A percentile compares a stretch with the other conserved stretches of the same genome.
Conservation (phyloP, 2,329 filamentous ascomycete species). For the Beauveria sp. region DNA sequence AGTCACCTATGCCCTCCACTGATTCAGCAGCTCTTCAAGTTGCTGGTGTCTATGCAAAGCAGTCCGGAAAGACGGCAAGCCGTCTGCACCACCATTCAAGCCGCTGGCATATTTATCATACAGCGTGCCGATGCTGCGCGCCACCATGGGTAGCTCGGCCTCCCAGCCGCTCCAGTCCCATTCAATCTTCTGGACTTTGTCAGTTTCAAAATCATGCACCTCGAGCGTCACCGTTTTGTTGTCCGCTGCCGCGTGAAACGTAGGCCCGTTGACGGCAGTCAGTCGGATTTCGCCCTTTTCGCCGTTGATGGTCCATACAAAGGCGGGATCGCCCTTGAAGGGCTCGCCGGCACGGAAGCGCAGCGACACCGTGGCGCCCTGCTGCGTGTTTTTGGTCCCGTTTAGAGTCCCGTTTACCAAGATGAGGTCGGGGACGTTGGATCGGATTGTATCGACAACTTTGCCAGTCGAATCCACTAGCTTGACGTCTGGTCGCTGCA, state of each 20-base stretch:
- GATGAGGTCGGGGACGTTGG: slow-evolving; percentile 38
- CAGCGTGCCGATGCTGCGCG: slow-evolving; percentile 43
- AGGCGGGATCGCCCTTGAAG: slow-evolving; percentile 37
- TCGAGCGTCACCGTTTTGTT: slow-evolving; percentile 36
- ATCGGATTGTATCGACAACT: slow-evolving; percentile 25
- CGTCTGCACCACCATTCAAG: slow-evolving; percentile 4
- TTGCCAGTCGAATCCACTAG: slow-evolving; percentile 26
- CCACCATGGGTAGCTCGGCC: slow-evolving; percentile 23
- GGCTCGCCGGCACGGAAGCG: slow-evolving; percentile 40
- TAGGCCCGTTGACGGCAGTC: slow-evolving; percentile 20
- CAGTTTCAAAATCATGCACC: slow-evolving; percentile 41
- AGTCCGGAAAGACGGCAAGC: slow-evolving; percentile 29
- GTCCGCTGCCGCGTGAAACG: slow-evolving; percentile 26
- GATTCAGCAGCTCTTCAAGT: slow-evolving; percentile 27
- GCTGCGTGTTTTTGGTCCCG: slow-evolving; percentile 16
- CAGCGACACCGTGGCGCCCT: slow-evolving; percentile 34
- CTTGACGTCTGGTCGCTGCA: slow-evolving; percentile 34
- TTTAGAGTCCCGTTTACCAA: slow-evolving; percentile 28
- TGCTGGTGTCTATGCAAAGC: slow-evolving; percentile 41
- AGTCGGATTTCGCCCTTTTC: slow-evolving; percentile 43
- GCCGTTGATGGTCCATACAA: slow-evolving; percentile 44
- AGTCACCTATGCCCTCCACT: not conserved
- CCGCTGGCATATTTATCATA: slow-evolving; percentile 47
- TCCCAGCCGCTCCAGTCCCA: slow-evolving; percentile 5
- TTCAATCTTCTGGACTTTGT: slow-evolving; percentile 20